Conservation (phyloP, 1,284 basidiomycete genomes). For the Porodaedalea pini region DNA sequence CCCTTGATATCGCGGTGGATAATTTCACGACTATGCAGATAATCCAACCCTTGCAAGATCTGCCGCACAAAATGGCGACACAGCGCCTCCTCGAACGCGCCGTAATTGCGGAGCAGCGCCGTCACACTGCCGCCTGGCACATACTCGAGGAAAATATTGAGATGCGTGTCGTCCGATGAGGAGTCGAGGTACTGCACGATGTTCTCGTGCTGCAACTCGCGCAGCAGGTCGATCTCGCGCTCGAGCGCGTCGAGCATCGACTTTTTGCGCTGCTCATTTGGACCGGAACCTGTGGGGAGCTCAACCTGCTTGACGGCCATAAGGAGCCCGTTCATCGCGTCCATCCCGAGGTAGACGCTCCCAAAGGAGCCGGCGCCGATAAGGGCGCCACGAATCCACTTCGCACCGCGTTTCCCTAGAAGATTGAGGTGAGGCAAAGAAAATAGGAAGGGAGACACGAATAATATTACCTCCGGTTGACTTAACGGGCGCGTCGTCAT, state of each 20-base stretch:
- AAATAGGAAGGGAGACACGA: neutral
- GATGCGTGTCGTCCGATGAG: constrained; percentile 79
- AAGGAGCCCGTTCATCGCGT: constrained; percentile 86
- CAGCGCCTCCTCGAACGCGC: constrained; percentile 93
- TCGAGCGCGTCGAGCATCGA: constrained; percentile 94
- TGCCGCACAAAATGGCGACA: constrained; percentile 95
- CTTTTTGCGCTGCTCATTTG: constrained; percentile 92
- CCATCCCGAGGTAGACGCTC: constrained; percentile 96
- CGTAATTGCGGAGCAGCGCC: constrained; percentile 89
- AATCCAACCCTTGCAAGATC: constrained; percentile 88
- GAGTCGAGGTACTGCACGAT: constrained; percentile 98
- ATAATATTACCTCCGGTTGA: constrained; percentile 55
- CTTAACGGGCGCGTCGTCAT: constrained; percentile 50
- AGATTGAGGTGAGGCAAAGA: neutral
- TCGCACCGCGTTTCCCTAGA: constrained; percentile 63
- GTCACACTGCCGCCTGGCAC: constrained; percentile 97
- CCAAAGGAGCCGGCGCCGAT: constrained; percentile 97
- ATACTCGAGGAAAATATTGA: constrained; percentile 99
- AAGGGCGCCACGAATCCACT: constrained; percentile 98
- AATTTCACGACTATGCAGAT: constrained; percentile 92
- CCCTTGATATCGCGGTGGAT: constrained; percentile 99
- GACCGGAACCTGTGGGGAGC: constrained; percentile 79
- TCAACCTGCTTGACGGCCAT: constrained; percentile 99
- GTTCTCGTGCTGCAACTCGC: constrained; percentile 93
- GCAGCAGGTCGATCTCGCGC: constrained; percentile 93